Percentiles rank a stretch among this genome's conserved stretches.
These are phyloP conservation scores for Fagopyrum homotropicum DNA, from an alignment of 148 eudicot species.

Conservation along the genomic window DNA sequence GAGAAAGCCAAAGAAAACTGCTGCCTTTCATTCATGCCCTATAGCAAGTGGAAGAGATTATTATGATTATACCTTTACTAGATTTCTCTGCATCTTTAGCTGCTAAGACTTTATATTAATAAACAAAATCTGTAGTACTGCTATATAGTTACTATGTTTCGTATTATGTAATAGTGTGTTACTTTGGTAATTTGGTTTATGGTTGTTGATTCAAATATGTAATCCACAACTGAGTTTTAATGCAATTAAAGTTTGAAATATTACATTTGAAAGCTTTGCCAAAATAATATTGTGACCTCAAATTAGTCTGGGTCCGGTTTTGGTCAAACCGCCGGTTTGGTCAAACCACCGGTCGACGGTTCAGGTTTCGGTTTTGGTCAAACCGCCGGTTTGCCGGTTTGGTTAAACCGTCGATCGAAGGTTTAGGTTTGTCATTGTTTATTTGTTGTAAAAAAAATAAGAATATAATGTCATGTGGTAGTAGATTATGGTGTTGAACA, in stretches of 20 bases:
- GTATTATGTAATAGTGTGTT: neutral
- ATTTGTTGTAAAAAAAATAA: too few relatives aligned
- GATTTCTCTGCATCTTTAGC: neutral
- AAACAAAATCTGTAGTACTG: neutral
- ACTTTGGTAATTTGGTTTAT: neutral
- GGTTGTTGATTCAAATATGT: neutral
- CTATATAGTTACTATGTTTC: neutral
- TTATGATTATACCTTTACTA: neutral
- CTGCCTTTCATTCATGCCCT: neutral
- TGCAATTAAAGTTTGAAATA: neutral
- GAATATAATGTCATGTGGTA: too few relatives aligned
- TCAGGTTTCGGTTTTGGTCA: too few relatives aligned
- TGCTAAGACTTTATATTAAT: neutral
- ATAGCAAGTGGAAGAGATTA: neutral
- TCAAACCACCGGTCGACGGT: too few relatives aligned
- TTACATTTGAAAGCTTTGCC: neutral
- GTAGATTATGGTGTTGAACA: too few relatives aligned
- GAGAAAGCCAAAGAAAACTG: neutral
- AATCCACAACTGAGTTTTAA: slow-evolving; percentile 1
- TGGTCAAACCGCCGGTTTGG: too few relatives aligned
- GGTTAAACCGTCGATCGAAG: too few relatives aligned
- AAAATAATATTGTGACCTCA: neutral
- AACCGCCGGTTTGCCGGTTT: too few relatives aligned
- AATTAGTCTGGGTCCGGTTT: neutral
- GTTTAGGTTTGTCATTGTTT: too few relatives aligned